Conservation (phyloP, 1,284 basidiomycete species). For the Apiotrichum veenhuisii region DNA sequence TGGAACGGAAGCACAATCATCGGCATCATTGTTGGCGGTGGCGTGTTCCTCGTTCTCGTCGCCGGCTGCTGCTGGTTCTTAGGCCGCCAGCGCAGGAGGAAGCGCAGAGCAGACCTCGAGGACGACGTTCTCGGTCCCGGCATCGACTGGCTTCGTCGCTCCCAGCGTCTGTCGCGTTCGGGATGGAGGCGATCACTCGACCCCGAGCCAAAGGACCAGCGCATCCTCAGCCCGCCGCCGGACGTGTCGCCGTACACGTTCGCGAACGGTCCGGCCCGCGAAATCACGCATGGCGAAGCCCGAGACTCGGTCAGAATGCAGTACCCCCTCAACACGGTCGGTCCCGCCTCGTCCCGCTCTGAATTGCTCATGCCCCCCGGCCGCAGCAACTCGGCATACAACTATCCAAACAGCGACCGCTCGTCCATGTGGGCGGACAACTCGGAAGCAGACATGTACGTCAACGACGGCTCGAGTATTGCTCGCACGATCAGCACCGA, state of each 20-base stretch:
- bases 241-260: background rate
- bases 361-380: background rate
- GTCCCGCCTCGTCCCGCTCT: background rate
- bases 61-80: background rate
- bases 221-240: background rate
- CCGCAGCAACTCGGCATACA: background rate
- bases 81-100: background rate
- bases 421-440: conserved; percentile 30
- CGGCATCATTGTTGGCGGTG: conserved; percentile 11
- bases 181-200: conserved; percentile 1
- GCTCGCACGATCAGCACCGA: conserved; percentile 34
- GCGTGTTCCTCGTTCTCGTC: conserved; percentile 2
- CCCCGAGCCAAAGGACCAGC: background rate
- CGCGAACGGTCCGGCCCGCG: background rate
- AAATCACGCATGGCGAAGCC: conserved; percentile 10
- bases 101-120: background rate
- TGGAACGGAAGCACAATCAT: conserved; percentile 1
- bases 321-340: background rate
- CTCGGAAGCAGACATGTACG: conserved; percentile 35
- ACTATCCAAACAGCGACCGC: background rate
- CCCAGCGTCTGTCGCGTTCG: background rate
- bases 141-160: background rate
- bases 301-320: conserved; percentile 9
- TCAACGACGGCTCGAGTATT: conserved; percentile 28
- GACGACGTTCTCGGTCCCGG: conserved; percentile 6